Evolutionary conservation across 2,329 filamentous ascomycete species (phyloP).

Genomic region (Onygenales sp.): DNA sequence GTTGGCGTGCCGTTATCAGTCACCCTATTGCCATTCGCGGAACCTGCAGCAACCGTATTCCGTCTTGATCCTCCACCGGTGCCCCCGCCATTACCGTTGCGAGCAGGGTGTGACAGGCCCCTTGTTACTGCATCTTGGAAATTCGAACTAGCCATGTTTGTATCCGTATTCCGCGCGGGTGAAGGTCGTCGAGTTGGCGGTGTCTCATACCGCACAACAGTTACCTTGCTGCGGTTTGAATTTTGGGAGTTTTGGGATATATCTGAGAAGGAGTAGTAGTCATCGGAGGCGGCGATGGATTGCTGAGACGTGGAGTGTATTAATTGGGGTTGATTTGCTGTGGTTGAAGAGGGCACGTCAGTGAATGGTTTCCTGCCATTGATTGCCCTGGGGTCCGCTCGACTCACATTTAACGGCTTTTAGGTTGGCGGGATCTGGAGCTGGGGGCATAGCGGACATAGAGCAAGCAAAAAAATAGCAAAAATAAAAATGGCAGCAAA

Average conservation of each 20-base stretch:
- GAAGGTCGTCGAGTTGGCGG: conserved; percentile 28
- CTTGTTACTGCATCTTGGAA: conserved; percentile 17
- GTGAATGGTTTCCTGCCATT: conserved; percentile 8
- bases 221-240: conserved; percentile 25
- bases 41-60: conserved; percentile 10
- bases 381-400: background rate
- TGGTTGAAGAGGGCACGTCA: background rate
- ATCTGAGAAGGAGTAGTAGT: conserved; percentile 41
- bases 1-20: conserved; percentile 43
- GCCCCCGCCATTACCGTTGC: conserved; percentile 1
- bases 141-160: conserved; percentile 20
- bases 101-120: background rate
- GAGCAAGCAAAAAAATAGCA: conserved; percentile 10
- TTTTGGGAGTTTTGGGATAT: conserved; percentile 24
- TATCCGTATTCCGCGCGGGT: conserved; percentile 18
- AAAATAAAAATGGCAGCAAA: background rate
- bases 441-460: conserved; percentile 18
- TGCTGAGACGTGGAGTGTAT: conserved; percentile 33
- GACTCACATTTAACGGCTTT: conserved; percentile 32
- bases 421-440: conserved; percentile 20
- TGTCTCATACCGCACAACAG: conserved; percentile 34
- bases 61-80: background rate
- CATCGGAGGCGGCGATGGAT: conserved; percentile 40
- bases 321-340: conserved; percentile 37
- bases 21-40: conserved; percentile 20